Evolutionary conservation across 805 yeast genomes (phyloP), one percentile per base, ranked within the genome.

Genomic region (Hanseniaspora singularis): DNA sequence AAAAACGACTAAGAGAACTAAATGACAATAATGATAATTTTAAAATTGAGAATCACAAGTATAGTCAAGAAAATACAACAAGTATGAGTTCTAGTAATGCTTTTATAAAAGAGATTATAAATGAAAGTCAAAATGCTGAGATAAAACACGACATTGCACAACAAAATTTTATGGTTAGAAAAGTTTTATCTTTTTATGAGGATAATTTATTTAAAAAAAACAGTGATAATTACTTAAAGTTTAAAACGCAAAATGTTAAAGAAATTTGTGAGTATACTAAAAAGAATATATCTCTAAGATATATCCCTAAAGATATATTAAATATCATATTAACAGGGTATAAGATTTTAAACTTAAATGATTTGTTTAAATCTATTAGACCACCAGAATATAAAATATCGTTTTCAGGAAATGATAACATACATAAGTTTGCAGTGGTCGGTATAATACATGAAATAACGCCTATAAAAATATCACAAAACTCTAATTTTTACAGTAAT

Each of bases 311-410:
- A 8, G 57, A 54, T 0, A 56, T 55, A 0, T 50, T 83, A 3
- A 57, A 62, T 1, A 36, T 51, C 4, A 55, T 71, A 2, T 53
- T 85, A 7, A 52, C 59, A 12, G 73, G 72, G 14, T 71, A 73
- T 50, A 76, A 78, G 52, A 58, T 79, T 0, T 61, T 83, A 38
- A 65, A 81, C 33, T 58, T 84, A 2, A 71, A 72, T 9, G 76
- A 77, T 52, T 59, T 81, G 2, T 69, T 75, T 53, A 80, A 85
- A 1, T 76, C 78, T 52, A 76, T 87, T 1, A 53, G 59, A 24
- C 80, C 92, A 2, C 92, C 95, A 0, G 66, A 73, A 18, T 87
- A 73, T 56, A 58, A 63, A 5, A 81, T 81, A 39, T 95, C 95
- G 0, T 63, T 26, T 26, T 26, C 28, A 26, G 28, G 28, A 26